Evolutionary conservation across 352 stramenopile genomes (phyloP).

Genomic region (Pythium monospermum): DNA sequence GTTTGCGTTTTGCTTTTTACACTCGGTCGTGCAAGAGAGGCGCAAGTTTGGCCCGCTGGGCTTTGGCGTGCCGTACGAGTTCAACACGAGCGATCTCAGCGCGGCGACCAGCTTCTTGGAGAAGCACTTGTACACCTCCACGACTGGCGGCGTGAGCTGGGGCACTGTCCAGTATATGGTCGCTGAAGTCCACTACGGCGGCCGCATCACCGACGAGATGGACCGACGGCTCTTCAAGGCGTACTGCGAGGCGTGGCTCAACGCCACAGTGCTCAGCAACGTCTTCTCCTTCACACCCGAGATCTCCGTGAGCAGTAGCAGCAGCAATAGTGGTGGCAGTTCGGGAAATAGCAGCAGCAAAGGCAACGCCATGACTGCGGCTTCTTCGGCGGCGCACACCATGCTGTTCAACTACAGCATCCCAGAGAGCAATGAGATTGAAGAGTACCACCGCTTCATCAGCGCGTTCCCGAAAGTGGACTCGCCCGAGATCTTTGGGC

Average conservation of each 20-base stretch:
- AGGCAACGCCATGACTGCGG: not conserved
- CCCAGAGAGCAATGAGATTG: slow-evolving; percentile 31
- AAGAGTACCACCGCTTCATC: slow-evolving; percentile 68
- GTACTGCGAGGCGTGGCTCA: slow-evolving; percentile 75
- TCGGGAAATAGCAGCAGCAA: not conserved
- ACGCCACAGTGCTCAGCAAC: slow-evolving; percentile 44
- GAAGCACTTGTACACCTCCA: slow-evolving; percentile 59
- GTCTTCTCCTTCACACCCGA: slow-evolving; percentile 73
- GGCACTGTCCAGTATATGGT: slow-evolving; percentile 80
- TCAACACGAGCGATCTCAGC: slow-evolving; percentile 67
- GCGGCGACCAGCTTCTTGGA: slow-evolving; percentile 66
- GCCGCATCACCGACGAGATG: slow-evolving; percentile 75
- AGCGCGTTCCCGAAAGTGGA: slow-evolving; percentile 59
- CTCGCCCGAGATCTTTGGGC: slow-evolving; percentile 76
- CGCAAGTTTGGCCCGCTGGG: slow-evolving; percentile 73
- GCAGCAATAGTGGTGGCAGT: slow-evolving; percentile 17
- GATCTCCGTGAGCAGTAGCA: slow-evolving; percentile 22
- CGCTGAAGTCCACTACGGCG: slow-evolving; percentile 77
- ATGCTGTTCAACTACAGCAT: slow-evolving; percentile 52
- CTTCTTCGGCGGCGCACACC: not conserved
- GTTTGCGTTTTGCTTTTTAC: slow-evolving; percentile 72
- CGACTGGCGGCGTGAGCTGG: slow-evolving; percentile 40
- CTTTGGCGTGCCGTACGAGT: slow-evolving; percentile 76
- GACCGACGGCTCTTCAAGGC: slow-evolving; percentile 68
- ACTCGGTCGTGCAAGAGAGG: slow-evolving; percentile 69